Evolutionary conservation across 1,284 basidiomycete genomes (phyloP), one percentile per base, ranked within the genome.

Genomic region (Microbotryum silenes-acaulis): DNA sequence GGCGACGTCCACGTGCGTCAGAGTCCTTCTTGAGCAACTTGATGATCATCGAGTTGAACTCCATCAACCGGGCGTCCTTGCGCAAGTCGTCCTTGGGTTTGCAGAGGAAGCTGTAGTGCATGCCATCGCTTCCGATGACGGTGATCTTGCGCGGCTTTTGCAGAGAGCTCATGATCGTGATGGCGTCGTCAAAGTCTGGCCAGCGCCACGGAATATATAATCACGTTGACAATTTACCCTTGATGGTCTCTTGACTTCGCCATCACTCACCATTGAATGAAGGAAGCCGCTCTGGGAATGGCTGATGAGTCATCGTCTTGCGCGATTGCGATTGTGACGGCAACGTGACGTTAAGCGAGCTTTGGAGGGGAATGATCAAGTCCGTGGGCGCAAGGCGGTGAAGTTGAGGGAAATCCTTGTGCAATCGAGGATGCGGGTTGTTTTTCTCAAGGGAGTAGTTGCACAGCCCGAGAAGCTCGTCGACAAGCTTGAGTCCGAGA

Each of bases 71-170:
- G 0, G 94, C 93, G 73, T 99, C 96, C 77, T 99, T 99, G 51
- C 96, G 83, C 51, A 99, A 79, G 76, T 99, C 96, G 74, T 99
- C 96, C 75, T 93, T 93, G 2, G 96, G 94, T 76, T 99, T 99
- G 68, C 91, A 92, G 18, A 99, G 80, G 80, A 98, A 98, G 72
- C 85, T 87, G 76, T 97, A 97, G 2, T 79, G 79, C 62, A 85
- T 83, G 4, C 91, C 92, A 72, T 98, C 84, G 61, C 84, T 87
- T 0, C 90, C 93, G 29, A 79, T 77, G 58, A 98, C 87, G 1
- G 86, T 86, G 62, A 99, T 84, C 76, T 97, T 97, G 70, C 91
- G 86, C 3, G 96, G 96, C 72, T 85, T 89, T 52, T 92, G 91
- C 23, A 98, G 78, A 12, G 96, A 97, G 31, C 81, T 82, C 94